Conservation (phyloP, 192 early-diverging fungal genomes). For the Coemansia erecta region DNA sequence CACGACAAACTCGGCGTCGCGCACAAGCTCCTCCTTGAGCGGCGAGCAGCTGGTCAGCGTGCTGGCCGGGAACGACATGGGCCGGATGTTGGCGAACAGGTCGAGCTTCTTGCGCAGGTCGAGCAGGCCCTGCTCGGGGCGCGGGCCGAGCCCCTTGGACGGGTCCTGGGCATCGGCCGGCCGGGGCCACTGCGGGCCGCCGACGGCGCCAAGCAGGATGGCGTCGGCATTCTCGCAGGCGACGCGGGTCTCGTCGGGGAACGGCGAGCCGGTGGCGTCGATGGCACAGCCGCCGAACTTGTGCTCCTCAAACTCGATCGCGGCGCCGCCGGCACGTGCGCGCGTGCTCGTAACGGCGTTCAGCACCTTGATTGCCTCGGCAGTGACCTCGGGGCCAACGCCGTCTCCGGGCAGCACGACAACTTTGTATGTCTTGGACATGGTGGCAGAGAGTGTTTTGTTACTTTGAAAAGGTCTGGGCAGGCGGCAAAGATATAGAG, state of each 20-base stretch:
- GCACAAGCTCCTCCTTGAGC: conserved; percentile 85
- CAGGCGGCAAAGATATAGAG: not conserved
- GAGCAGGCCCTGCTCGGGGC: conserved; percentile 93
- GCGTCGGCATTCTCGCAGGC: conserved; percentile 82
- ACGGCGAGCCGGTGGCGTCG: conserved; percentile 82
- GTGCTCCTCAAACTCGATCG: conserved; percentile 73
- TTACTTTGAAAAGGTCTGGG: not conserved
- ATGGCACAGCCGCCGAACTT: conserved; percentile 92
- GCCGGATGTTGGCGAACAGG: conserved; percentile 95
- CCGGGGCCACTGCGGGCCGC: conserved; percentile 93
- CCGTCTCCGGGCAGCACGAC: conserved; percentile 92
- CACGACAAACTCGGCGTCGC: conserved; percentile 89
- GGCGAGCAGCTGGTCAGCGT: conserved; percentile 81
- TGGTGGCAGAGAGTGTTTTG: conserved; percentile 3
- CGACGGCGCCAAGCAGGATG: conserved; percentile 96
- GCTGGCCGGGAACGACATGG: conserved; percentile 87
- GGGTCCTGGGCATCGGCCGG: conserved; percentile 65
- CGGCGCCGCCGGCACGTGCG: conserved; percentile 56
- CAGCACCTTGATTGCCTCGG: conserved; percentile 87
- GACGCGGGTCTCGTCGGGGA: conserved; percentile 78
- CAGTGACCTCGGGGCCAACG: conserved; percentile 92
- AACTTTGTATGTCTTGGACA: conserved; percentile 56
- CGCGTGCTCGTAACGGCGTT: conserved; percentile 70
- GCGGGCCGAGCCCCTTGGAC: conserved; percentile 68
- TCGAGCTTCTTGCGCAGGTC: conserved; percentile 89